These are phyloP conservation scores for Peltaster fructicola DNA, from an alignment of 2,329 filamentous ascomycete genomes.

Conservation along the genomic window DNA sequence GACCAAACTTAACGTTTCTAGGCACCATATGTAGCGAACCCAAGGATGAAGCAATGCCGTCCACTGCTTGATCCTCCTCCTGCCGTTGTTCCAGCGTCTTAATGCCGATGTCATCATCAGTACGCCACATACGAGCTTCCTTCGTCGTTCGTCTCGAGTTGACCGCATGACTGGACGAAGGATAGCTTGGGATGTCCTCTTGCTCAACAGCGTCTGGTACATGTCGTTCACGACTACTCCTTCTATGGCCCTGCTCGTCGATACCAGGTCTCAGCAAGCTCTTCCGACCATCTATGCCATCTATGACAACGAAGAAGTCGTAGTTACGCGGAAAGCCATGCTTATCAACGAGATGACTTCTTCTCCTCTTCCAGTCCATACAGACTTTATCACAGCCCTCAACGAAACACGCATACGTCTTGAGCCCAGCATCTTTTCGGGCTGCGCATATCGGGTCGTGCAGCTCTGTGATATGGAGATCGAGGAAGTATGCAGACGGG, in stretches of 20 bases:
- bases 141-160: no score
- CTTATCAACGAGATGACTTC: conserved; percentile 83
- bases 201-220: conserved; percentile 8
- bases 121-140: no score
- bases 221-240: conserved; percentile 14
- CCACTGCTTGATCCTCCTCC: conserved; percentile 4
- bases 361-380: conserved; percentile 63
- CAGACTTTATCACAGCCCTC: conserved; percentile 76
- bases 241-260: conserved; percentile 16
- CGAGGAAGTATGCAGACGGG: conserved; percentile 63
- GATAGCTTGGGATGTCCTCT: conserved; percentile 10
- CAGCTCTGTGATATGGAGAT: conserved; percentile 75
- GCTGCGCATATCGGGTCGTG: conserved; percentile 68
- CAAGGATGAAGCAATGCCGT: conserved; percentile 8
- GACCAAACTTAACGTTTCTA: no score
- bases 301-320: conserved; percentile 72
- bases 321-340: conserved; percentile 77
- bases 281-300: conserved; percentile 70
- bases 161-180: no score
- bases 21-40: conserved; percentile 12
- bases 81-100: neutral
- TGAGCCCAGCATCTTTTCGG: conserved; percentile 62
- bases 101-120: conserved; percentile 3
- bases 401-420: conserved; percentile 83
- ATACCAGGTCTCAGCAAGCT: conserved; percentile 53